Evolutionary conservation across 2,329 filamentous ascomycete genomes (phyloP).

Genomic region (Colletotrichum zoysiae): DNA sequence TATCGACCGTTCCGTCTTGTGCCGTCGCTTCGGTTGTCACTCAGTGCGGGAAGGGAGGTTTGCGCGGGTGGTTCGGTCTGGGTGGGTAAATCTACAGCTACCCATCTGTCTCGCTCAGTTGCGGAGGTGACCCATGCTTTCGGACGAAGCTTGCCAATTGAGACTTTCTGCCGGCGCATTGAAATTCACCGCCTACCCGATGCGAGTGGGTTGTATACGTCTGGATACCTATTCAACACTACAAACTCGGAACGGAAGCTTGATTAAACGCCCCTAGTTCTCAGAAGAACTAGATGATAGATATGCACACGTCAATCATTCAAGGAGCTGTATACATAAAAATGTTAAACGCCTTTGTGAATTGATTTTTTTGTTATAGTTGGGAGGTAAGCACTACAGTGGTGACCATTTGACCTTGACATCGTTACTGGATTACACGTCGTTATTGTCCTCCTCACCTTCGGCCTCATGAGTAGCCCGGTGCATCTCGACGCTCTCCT

Average conservation of each 20-base stretch:
- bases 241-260: neutral
- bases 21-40: constrained; percentile 1
- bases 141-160: constrained; percentile 38
- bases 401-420: neutral
- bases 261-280: neutral
- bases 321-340: too few species aligned
- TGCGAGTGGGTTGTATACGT: neutral
- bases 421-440: constrained; percentile 27
- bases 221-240: neutral
- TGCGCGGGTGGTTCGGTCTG: constrained; percentile 37
- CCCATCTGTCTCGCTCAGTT: neutral
- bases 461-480: constrained; percentile 30
- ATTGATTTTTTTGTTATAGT: constrained; percentile 15
- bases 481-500: constrained; percentile 68
- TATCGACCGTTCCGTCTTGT: neutral
- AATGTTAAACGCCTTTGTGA: constrained; percentile 10
- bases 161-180: constrained; percentile 33
- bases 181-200: constrained; percentile 23
- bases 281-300: too few species aligned
- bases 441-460: constrained; percentile 39
- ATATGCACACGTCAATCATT: neutral
- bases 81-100: constrained; percentile 29
- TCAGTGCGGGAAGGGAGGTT: neutral
- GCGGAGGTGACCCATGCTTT: constrained; percentile 29
- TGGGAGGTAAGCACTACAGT: constrained; percentile 20